Conservation (phyloP, 1,284 basidiomycete genomes). For the Marasmius tenuissimus region DNA sequence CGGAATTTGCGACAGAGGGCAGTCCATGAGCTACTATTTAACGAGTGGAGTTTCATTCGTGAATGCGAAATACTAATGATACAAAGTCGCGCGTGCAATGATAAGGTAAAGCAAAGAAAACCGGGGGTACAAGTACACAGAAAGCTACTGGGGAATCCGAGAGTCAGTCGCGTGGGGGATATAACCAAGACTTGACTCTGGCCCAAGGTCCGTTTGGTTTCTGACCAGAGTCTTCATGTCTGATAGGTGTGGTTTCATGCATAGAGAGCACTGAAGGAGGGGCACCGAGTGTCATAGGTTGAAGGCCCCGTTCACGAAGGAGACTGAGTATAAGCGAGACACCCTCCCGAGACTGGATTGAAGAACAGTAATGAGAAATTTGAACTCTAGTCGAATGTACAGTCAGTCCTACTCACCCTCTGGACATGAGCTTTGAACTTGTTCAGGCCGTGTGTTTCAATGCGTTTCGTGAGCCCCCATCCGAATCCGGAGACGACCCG, state of each 20-base stretch:
- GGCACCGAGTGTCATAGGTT: conserved; percentile 61
- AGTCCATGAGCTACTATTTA: no score
- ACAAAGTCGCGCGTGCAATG: conserved; percentile 4
- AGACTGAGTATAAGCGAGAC: conserved; percentile 72
- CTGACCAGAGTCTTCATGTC: not conserved
- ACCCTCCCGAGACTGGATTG: conserved; percentile 73
- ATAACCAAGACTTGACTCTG: conserved; percentile 13
- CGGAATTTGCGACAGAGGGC: no score
- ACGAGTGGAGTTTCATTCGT: not conserved
- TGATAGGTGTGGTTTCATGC: not conserved
- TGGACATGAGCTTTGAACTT: conserved; percentile 80
- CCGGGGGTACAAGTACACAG: conserved; percentile 1
- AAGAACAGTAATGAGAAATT: conserved; percentile 18
- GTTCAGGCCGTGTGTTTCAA: conserved; percentile 75
- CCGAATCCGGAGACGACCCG: conserved; percentile 76
- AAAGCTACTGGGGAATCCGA: not conserved
- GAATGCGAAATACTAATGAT: conserved; percentile 7
- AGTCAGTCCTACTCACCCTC: conserved; percentile 43
- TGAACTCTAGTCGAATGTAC: not conserved
- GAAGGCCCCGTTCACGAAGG: conserved; percentile 71
- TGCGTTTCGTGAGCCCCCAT: conserved; percentile 79
- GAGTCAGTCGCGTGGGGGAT: conserved; percentile 7
- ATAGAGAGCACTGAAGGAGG: conserved; percentile 8
- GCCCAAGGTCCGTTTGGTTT: conserved; percentile 9
- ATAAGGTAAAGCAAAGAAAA: conserved; percentile 2